These are phyloP conservation scores for Rauvolfia tetraphylla DNA, from an alignment of 257 asterid species.

Conservation along the genomic window DNA sequence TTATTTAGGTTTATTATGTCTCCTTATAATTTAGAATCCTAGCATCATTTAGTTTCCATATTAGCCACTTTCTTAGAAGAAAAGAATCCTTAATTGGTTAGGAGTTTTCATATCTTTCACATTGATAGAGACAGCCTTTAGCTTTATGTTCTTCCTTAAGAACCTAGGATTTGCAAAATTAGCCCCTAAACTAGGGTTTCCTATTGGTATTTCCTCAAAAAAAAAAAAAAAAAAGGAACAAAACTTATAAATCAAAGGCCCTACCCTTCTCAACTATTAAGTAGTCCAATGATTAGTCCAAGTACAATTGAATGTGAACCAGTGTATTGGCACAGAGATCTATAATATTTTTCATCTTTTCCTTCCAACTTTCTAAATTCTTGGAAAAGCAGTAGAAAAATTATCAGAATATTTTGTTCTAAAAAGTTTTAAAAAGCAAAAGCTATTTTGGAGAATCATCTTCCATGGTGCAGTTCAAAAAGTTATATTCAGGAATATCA, in stretches of 20 bases:
- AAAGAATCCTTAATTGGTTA: no score
- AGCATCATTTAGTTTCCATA: no score
- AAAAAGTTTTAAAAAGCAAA: not conserved
- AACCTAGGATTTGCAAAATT: no score
- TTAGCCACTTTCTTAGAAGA: no score
- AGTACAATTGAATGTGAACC: not conserved
- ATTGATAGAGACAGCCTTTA: no score
- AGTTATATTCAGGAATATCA: not conserved
- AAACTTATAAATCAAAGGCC: not conserved
- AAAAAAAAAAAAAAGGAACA: no score
- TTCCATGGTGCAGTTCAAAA: not conserved
- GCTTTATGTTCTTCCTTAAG: no score
- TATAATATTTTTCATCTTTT: not conserved
- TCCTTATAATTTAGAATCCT: no score
- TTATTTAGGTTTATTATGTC: no score
- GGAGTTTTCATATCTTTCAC: no score
- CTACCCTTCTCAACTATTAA: not conserved
- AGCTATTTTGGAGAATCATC: not conserved
- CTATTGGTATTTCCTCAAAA: no score
- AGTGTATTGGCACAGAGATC: not conserved
- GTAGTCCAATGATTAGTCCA: not conserved
- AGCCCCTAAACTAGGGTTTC: no score
- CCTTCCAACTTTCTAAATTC: not conserved
- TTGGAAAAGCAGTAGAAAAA: not conserved
- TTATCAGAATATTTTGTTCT: not conserved